Conservation (phyloP, 148 eudicot species). For the Rhododendron mucronatum region DNA sequence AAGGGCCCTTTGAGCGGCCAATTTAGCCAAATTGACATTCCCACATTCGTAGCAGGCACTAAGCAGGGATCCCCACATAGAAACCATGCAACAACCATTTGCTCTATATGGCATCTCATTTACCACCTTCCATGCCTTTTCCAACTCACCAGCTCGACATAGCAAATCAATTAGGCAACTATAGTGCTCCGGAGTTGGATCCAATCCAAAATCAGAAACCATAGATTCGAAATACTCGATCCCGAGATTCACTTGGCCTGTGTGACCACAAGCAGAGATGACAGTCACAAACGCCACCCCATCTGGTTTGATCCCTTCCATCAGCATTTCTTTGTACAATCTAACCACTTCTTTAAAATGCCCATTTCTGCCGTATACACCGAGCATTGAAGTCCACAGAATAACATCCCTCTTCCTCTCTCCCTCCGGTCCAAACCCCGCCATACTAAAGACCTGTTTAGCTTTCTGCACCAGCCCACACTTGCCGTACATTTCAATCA, state of each 20-base stretch:
- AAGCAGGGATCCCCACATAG: constrained; percentile 71
- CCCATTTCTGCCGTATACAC: too few relatives aligned
- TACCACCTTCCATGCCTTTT: constrained; percentile 56
- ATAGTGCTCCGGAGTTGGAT: constrained; percentile 58
- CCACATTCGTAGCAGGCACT: constrained; percentile 55
- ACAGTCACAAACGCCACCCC: too few relatives aligned
- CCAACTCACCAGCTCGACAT: constrained; percentile 72
- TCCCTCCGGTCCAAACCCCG: too few relatives aligned
- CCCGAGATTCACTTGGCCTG: constrained; percentile 57
- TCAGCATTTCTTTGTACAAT: too few relatives aligned
- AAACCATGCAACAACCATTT: constrained; percentile 24
- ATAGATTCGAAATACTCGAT: constrained; percentile 52
- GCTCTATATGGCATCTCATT: constrained; percentile 33
- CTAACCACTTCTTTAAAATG: too few relatives aligned
- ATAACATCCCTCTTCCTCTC: too few relatives aligned
- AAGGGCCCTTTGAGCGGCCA: constrained; percentile 65
- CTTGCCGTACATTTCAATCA: too few relatives aligned
- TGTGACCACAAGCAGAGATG: too few relatives aligned
- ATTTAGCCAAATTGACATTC: constrained; percentile 45
- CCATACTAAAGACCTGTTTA: too few relatives aligned
- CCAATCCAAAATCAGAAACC: constrained; percentile 42
- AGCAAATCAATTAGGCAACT: constrained; percentile 61
- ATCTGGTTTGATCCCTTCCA: too few relatives aligned
- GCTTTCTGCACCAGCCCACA: too few relatives aligned
- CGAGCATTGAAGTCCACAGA: too few relatives aligned